Base-by-base conservation (phyloP, 23 red algal species). In the Gracilaria gracilis region DNA sequence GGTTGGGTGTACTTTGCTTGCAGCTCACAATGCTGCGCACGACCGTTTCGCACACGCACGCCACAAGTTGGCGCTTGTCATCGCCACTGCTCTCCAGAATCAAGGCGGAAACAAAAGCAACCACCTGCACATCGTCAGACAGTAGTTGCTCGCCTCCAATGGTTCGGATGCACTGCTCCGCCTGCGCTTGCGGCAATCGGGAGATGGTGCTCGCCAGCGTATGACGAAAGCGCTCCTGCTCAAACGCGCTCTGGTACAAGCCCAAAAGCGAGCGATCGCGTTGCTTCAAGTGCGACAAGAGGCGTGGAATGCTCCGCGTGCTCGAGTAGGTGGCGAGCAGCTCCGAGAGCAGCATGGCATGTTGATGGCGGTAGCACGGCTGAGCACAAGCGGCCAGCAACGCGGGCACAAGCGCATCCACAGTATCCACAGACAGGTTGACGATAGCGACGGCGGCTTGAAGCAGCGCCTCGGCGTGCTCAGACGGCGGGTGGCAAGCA, bases 361-460 rank as follows among this genome's bases (percentile, higher is more conserved):
- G 72, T 11, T 46, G 34, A 15, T 50, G 9, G 25, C 6, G 5
- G 46, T 39, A 51, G 46, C 8, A 1, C 11, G 34, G 16, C 11
- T 77, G 39, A 5, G 9, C 38, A 15, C 40, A 50, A 4, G 72
- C 38, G 20, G 11, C 1, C 25, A 77, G 72, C 72, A 77, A 20
- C 46, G 6, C 39, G 2, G 72, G 72, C 38, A 77, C 40, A 25
- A 77, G 21, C 1, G 0, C 15, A 20, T 77, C 72, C 11, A 77
- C 72, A 28, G 39, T 77, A 23, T 77, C 72, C 21, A 77, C 72
- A 11, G 72, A 77, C 4, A 77, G 46, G 12, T 77, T 48, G 13
- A 77, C 42, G 12, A 50, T 50, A 0, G 72, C 38, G 2, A 20
- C 21, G 1, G 72, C 40, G 0, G 72, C 39, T 14, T 51, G n/a